Percentiles rank a stretch among this genome's conserved stretches.
Conservation (phyloP, 495 filamentous ascomycete species). For the Achaetomiella virescens region DNA sequence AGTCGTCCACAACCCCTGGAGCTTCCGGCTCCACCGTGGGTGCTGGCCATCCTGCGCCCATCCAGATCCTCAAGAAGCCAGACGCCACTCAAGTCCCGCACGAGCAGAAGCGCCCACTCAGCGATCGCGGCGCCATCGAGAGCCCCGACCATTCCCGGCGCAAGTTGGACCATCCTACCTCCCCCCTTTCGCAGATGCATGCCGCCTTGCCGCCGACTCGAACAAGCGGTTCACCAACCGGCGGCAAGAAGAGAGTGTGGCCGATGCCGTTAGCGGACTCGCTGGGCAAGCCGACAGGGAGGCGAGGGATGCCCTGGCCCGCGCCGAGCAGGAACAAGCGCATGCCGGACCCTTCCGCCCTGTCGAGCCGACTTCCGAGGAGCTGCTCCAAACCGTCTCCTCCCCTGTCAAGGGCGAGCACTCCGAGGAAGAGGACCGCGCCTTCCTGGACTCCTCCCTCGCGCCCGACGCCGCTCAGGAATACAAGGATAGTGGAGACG, state of each 20-base stretch:
- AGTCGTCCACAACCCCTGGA: slow-evolving; percentile 37
- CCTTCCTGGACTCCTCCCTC: slow-evolving; percentile 46
- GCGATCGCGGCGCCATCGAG: slow-evolving; percentile 31
- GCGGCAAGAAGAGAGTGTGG: slow-evolving; percentile 58
- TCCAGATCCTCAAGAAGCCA: slow-evolving; percentile 38
- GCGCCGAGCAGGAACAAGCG: slow-evolving; percentile 47
- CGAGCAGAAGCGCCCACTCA: slow-evolving; percentile 35
- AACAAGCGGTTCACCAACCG: slow-evolving; percentile 15
- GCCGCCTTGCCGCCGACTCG: slow-evolving; percentile 4
- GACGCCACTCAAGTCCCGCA: slow-evolving; percentile 23
- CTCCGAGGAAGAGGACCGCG: slow-evolving; percentile 47
- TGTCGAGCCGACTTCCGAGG: slow-evolving; percentile 39
- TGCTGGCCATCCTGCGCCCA: slow-evolving; percentile 23
- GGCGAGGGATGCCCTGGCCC: slow-evolving; percentile 57
- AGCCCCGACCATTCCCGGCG: slow-evolving; percentile 41
- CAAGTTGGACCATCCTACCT: slow-evolving; percentile 40
- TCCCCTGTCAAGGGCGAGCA: slow-evolving; percentile 51
- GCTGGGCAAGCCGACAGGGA: slow-evolving; percentile 63
- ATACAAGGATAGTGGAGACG: slow-evolving; percentile 53
- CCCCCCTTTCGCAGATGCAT: slow-evolving; percentile 21
- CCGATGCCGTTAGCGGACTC: slow-evolving; percentile 63
- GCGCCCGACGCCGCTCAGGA: slow-evolving; percentile 48
- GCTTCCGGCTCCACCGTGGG: slow-evolving; percentile 21
- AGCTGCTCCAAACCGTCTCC: slow-evolving; percentile 40
- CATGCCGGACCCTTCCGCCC: slow-evolving; percentile 43